Evolutionary conservation across 2,329 filamentous ascomycete genomes (phyloP).

Genomic region (Nigrospora osmanthi): DNA sequence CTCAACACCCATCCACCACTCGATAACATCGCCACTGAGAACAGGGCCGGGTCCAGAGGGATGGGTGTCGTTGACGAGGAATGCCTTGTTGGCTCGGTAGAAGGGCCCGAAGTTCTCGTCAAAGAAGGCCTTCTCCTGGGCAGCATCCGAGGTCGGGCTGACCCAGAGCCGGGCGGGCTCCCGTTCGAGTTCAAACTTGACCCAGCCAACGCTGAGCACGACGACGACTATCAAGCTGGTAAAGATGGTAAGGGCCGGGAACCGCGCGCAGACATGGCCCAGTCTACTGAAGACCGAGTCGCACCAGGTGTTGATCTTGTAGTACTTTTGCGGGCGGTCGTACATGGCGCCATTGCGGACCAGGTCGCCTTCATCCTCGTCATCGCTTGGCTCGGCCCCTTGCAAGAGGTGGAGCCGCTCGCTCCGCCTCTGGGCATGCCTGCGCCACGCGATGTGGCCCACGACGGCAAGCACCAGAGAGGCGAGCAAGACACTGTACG

Average conservation of each 20-base stretch:
- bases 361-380: slow-evolving; percentile 88
- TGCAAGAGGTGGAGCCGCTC: slow-evolving; percentile 83
- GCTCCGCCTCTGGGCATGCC: slow-evolving; percentile 64
- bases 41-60: slow-evolving; percentile 62
- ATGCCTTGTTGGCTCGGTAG: slow-evolving; percentile 87
- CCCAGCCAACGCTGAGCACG: slow-evolving; percentile 79
- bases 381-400: slow-evolving; percentile 75
- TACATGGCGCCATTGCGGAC: slow-evolving; percentile 69
- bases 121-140: slow-evolving; percentile 89
- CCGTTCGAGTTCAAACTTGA: slow-evolving; percentile 80
- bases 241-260: slow-evolving; percentile 76
- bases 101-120: slow-evolving; percentile 92
- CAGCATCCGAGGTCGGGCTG: slow-evolving; percentile 84
- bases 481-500: slow-evolving; percentile 70
- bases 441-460: slow-evolving; percentile 69
- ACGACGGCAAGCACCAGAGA: slow-evolving; percentile 58
- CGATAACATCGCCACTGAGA: slow-evolving; percentile 77
- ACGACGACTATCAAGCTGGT: slow-evolving; percentile 67
- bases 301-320: slow-evolving; percentile 75
- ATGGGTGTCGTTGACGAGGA: slow-evolving; percentile 81
- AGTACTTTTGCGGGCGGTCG: slow-evolving; percentile 71
- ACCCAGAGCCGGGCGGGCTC: slow-evolving; percentile 94
- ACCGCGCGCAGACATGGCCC: slow-evolving; percentile 72
- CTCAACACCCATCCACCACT: slow-evolving; percentile 93
- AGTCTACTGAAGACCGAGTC: slow-evolving; percentile 74